Evolutionary conservation across 2,329 filamentous ascomycete species (phyloP), one percentile per base, ranked within the genome.

Genomic region (Colletotrichum liriopes): DNA sequence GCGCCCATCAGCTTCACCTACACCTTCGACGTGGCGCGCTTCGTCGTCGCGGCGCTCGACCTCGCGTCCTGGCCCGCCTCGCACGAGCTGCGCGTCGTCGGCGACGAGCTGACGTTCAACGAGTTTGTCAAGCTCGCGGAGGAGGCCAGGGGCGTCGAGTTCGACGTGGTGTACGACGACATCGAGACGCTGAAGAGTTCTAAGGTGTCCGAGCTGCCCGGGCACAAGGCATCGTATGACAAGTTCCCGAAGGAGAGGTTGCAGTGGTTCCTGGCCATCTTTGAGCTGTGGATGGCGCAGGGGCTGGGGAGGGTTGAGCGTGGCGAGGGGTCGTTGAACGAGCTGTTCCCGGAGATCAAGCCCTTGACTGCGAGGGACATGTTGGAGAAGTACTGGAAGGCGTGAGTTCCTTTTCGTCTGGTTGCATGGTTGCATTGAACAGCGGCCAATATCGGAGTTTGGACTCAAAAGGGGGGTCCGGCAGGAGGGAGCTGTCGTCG

Each of bases 41-140:
- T 3, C 29, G 29, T 32, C 5, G 29, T 32, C 29, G 29, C 29
- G 3, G 29, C 29, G 29, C 29, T 32, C 29, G 29, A 32, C 29
- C 29, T 32, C 74, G 83, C 81, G 2, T 78, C 79, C n/a, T 89
- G 87, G 87, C 82, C 84, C 0, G 79, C 81, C 35, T 75, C 77
- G 20, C 76, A 80, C 14, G 77, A 74, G 39, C 60, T 58, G 14
- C 45, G 52, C 35, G 72, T 84, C 63, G 72, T 82, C 75, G 83
- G 84, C 0, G 84, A 86, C 67, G 79, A 79, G 58, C 66, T 84
- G 32, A 85, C 84, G 0, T 85, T 81, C 76, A 85, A 86, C 60
- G 79, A 87, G 74, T 74, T 87, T 12, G 67, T 87, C 26, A 59
- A 51, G 23, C 71, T 84, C 6, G 85, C 82, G 0, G 67, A 65